Evolutionary conservation across 2,329 filamentous ascomycete species (phyloP), one percentile per base, ranked within the genome.

Genomic region (Stagonosporopsis vannaccii): DNA sequence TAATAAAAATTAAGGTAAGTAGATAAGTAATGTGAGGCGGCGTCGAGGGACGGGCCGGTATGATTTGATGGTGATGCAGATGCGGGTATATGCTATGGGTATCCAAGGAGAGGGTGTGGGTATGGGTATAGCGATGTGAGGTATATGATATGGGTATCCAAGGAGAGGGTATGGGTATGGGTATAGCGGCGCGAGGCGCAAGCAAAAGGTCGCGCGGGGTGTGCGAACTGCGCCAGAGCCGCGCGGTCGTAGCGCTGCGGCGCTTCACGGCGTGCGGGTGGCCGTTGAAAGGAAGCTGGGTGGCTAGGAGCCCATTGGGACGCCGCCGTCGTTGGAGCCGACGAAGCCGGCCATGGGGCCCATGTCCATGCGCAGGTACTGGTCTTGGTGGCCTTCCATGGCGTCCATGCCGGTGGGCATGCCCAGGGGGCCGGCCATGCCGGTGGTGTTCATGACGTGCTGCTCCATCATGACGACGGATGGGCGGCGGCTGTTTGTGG

Each of bases 311-410:
- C 63, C 63, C 63, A 66, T 66, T 6, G 53, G 47, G 22, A 68
- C 60, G 4, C 55, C 50, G 35, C 67, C 66, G 25, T 63, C 65
- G 30, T 66, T 69, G 1, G 66, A 64, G 6, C 66, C 67, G 13
- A 73, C 71, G 39, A 70, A 74, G 2, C 62, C 64, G 12, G 65
- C 52, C n/a, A 66, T 41, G 23, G 73, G 56, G 1, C 64, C 68
- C 64, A 76, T 73, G 17, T 72, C 72, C 60, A 75, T 66, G 11
- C 67, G 43, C 13, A 76, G 49, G 36, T 73, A 76, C 35, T 65
- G 66, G 40, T 76, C 72, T 53, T 66, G 66, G 23, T 72, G 67
- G 37, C 36, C 59, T 23, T 75, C 70, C 30, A 75, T 68, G 39
- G 67, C 70, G 2, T 75, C 72, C 71, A 76, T 72, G 17, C 71